These are phyloP conservation scores for Secale cereale DNA, from an alignment of 176 grass and related monocot species.

Conservation along the genomic window DNA sequence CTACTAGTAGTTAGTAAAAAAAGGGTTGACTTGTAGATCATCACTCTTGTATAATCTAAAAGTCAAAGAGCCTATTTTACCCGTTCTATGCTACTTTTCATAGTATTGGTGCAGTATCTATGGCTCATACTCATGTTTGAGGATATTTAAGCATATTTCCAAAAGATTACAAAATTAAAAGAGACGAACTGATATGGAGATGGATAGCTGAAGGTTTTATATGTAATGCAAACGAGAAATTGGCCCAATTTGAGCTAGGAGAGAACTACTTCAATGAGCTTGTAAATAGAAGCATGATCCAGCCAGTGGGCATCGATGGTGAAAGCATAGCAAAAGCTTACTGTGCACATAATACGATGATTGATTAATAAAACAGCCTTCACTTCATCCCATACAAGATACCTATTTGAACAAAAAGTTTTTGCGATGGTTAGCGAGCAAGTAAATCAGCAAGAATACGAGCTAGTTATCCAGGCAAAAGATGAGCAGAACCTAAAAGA, in stretches of 20 bases:
- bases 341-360: neutral
- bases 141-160: neutral
- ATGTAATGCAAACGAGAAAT: neutral
- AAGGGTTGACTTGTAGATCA: neutral
- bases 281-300: neutral
- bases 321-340: neutral
- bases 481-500: neutral
- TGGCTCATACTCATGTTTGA: neutral
- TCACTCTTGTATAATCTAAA: neutral
- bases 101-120: neutral
- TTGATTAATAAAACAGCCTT: neutral
- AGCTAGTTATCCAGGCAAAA: neutral
- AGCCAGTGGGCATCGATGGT: neutral
- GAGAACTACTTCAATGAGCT: neutral
- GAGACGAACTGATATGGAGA: neutral
- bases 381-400: neutral
- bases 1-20: neutral
- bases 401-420: neutral
- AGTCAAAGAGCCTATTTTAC: neutral
- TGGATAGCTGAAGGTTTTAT: neutral
- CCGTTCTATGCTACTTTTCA: neutral
- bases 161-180: neutral
- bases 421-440: neutral
- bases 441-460: neutral
- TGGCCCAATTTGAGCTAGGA: neutral